phyloP scores from a whole-genome alignment of 768 basidiomycete genomes.

The Phallus indusiatus region DNA sequence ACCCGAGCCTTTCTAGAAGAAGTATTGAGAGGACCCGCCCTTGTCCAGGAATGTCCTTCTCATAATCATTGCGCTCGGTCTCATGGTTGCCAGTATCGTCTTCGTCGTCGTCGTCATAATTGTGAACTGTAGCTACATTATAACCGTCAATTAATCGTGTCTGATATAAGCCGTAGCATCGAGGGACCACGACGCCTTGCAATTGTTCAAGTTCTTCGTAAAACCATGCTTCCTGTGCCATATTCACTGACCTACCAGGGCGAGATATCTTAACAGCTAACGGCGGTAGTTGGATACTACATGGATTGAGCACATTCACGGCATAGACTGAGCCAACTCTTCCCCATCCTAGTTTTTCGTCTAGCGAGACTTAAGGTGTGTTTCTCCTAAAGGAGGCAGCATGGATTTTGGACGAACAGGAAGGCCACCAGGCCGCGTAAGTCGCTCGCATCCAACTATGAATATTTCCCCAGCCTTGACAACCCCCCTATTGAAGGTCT shows the following conservation, averaged over 20 bases:
- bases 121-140: background rate
- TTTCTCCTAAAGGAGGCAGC: background rate
- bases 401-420: background rate
- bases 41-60: background rate
- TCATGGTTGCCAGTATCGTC: too few species aligned
- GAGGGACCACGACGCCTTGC: constrained; percentile 7
- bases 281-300: background rate
- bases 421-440: background rate
- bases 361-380: background rate
- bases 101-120: too few species aligned
- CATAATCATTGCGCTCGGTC: too few species aligned
- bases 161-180: constrained; percentile 4
- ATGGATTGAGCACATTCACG: background rate
- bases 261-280: background rate
- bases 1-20: background rate
- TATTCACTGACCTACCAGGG: background rate
- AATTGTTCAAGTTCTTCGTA: constrained; percentile 8
- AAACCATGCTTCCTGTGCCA: constrained; percentile 7
- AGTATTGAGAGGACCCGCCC: background rate
- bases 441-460: background rate
- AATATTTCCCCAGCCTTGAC: background rate
- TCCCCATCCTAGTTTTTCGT: background rate
- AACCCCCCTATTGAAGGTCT: background rate
- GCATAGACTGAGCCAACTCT: background rate
- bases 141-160: background rate